Conservation (phyloP, 371 early-diverging fungal genomes). For the Actinomortierella wolfii region DNA sequence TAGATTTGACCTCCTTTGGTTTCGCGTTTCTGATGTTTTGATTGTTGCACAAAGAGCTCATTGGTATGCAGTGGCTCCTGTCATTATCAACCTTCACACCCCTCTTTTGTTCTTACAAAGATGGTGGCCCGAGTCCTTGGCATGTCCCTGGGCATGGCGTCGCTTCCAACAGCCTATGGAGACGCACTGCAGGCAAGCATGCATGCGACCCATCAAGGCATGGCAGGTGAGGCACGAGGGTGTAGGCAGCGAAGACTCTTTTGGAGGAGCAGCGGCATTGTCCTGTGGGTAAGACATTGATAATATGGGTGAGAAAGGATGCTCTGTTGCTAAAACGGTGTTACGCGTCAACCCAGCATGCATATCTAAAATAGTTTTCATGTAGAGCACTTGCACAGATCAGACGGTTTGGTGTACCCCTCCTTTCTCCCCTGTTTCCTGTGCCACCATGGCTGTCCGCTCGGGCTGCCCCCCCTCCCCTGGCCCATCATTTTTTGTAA, state of each 20-base stretch:
- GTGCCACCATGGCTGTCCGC: no score
- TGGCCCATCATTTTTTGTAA: no score
- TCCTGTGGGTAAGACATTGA: conserved; percentile 9
- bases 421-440: no score
- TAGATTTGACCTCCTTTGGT: no score
- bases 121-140: conserved; percentile 58
- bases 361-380: no score
- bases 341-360: no score
- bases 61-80: background rate
- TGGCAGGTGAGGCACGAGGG: conserved; percentile 72
- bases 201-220: conserved; percentile 68
- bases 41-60: background rate
- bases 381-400: no score
- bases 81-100: background rate
- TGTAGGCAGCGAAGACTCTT: conserved; percentile 58
- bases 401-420: no score
- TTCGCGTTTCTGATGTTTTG: conserved; percentile 20
- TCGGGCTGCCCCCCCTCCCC: no score
- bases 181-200: conserved; percentile 81
- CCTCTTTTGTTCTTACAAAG: conserved; percentile 57
- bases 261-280: conserved; percentile 6
- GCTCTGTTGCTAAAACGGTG: no score
- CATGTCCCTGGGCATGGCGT: conserved; percentile 69
- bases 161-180: conserved; percentile 70
- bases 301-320: background rate